Evolutionary conservation across 352 stramenopile species (phyloP), one percentile per base, ranked within the genome.

Genomic region (Phytophthora brassicae): DNA sequence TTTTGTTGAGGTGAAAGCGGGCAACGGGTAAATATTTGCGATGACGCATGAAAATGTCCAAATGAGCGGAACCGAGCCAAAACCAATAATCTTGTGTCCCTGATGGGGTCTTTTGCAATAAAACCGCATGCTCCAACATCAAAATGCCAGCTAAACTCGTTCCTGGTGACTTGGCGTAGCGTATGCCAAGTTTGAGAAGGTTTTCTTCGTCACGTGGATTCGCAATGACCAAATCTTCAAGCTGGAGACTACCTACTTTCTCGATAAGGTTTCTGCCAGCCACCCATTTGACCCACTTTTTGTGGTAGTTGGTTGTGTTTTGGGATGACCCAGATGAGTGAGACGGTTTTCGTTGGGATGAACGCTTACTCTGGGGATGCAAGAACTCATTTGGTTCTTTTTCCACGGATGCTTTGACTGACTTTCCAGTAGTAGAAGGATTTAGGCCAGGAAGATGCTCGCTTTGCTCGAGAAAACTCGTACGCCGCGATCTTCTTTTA

Each of bases 41-140:
- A 33, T 89, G 53, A 4, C 78, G 55, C 55, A 89, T 62, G 33
- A 89, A 89, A 12, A 89, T 63, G 22, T 89, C 65, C 56, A 89
- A 68, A 42, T 89, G 80, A 1, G 79, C 79, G 6, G 79, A 88
- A 22, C 82, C 80, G 20, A 89, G 61, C 51, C 66, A 74, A 55
- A 86, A 82, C 82, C 82, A 91, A 46, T 89, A 91, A 16, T 88
- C 80, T 62, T 81, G 80, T 2, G 60, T 77, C 0, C 73, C 35
- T n/a, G 72, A 53, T 6, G 49, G 56, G n/a, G 56, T 72, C 19
- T 87, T 64, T 44, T 80, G 76, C n/a, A 80, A 20, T 0, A 79
- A 39, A 0, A 75, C 70, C 0, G 72, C 78, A 36, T 89, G 75
- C 17, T 91, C 80, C 8, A 91, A 63, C 4, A 91, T 66, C 19